Evolutionary conservation across 1,284 basidiomycete genomes (phyloP), one percentile per base, ranked within the genome.

Genomic region (Trichosporon asahii): DNA sequence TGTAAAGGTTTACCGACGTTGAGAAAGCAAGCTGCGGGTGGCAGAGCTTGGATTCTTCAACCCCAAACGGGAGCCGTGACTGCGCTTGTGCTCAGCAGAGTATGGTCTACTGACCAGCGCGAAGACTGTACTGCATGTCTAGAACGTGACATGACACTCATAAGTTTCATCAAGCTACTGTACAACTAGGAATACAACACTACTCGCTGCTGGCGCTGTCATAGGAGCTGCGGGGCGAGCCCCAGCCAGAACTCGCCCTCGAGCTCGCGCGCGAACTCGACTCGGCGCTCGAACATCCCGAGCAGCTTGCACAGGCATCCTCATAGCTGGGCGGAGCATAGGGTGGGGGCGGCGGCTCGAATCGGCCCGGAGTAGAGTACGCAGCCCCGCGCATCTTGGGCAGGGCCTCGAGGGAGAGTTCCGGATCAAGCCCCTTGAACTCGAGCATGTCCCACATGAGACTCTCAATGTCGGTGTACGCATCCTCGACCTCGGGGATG

Each of bases 371-470:
- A 25, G 53, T 57, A 21, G 23, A 5, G 23, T 57, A 57, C 2
- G 7, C 14, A 2, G 23, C 27, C 9, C 53, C 23, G 23, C 53
- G 23, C 53, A 29, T 57, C 53, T 29, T 25, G 6, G 53, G 53
- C 23, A 57, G 53, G 21, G 53, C 53, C 23, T 57, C 53, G 53
- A 27, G 11, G 23, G 6, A 15, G 23, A 14, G 23, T 11, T 29
- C 53, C 21, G 27, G 53, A 15, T 57, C 53, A 2, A 18, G 53
- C 53, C 53, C 25, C 53, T 57, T 57, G 27, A 27, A 29, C 27
- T 57, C 53, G 53, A 57, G 53, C 53, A 57, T 57, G 53, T 57
- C 53, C 53, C 53, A 57, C 53, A 57, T 57, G 7, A 57, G 12
- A 7, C 6, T 12, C 53, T 57, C 53, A 11, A 57, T 57, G 53